These are phyloP conservation scores for Mangifera indica DNA, from an alignment of 345 rosid species.

Conservation along the genomic window DNA sequence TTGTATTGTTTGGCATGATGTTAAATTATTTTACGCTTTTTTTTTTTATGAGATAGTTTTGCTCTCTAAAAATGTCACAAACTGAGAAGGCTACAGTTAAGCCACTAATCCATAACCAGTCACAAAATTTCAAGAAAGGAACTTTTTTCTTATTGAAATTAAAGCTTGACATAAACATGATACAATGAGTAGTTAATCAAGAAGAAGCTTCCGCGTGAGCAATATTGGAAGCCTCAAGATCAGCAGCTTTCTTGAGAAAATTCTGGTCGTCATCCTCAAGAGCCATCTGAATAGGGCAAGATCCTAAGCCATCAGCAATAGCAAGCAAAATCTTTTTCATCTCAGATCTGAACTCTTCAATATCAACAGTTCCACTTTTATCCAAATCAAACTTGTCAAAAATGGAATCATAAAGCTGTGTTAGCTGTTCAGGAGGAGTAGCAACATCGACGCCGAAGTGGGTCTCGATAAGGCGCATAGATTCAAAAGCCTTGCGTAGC, in stretches of 20 bases:
- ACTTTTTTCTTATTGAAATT: too few relatives aligned
- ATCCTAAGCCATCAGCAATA: conserved; percentile 70
- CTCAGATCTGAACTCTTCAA: conserved; percentile 60
- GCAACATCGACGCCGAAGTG: conserved; percentile 65
- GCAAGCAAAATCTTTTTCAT: conserved; percentile 71
- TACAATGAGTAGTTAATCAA: not conserved
- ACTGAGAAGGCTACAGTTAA: too few relatives aligned
- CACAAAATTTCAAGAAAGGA: not conserved
- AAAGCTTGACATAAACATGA: too few relatives aligned
- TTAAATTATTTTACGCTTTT: too few relatives aligned
- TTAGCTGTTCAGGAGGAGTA: conserved; percentile 48
- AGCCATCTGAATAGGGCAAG: conserved; percentile 66
- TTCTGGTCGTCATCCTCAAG: conserved; percentile 51
- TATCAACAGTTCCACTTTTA: conserved; percentile 48
- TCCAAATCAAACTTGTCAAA: conserved; percentile 67
- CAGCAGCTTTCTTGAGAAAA: conserved; percentile 65
- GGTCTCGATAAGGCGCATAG: conserved; percentile 53
- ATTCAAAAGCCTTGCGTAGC: conserved; percentile 66
- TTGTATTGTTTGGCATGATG: too few relatives aligned
- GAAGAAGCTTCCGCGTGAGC: conserved; percentile 4
- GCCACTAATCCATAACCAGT: too few relatives aligned
- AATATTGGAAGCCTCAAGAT: conserved; percentile 66
- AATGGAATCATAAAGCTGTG: conserved; percentile 59
- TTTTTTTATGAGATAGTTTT: too few relatives aligned
- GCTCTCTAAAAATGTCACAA: too few relatives aligned